Percentiles rank a stretch among this genome's conserved stretches.
Conservation (phyloP, 192 early-diverging fungal species). For the Rhizophagus clarus region DNA sequence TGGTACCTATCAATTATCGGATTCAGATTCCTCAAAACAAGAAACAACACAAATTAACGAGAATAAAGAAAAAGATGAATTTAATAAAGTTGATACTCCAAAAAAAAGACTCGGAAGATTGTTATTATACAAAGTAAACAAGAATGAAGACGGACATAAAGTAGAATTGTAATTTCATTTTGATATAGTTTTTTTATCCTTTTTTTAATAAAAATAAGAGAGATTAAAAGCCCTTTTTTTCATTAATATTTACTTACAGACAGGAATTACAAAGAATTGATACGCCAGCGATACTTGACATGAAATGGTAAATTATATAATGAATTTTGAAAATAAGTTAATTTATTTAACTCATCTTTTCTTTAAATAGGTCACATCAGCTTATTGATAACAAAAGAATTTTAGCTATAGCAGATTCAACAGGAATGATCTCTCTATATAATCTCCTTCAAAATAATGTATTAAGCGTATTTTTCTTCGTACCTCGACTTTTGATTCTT, state of each 20-base stretch:
- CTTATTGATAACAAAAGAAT: slow-evolving; percentile 47
- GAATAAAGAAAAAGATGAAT: slow-evolving; percentile 18
- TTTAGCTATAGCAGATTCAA: slow-evolving; percentile 63
- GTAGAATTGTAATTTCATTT: slow-evolving; percentile 28
- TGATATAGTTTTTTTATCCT: no score
- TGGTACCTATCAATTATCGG: slow-evolving; percentile 72
- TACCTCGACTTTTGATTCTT: neutral
- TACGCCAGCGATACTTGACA: slow-evolving; percentile 68
- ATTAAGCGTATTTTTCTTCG: neutral
- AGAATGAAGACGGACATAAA: slow-evolving; percentile 45
- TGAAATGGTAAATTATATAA: slow-evolving; percentile 59
- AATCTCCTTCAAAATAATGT: slow-evolving; percentile 36
- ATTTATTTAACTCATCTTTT: neutral
- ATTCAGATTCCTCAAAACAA: slow-evolving; percentile 40
- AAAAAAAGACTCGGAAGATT: slow-evolving; percentile 67
- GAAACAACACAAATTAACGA: slow-evolving; percentile 21
- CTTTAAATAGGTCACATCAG: slow-evolving; percentile 55
- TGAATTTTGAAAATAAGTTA: neutral
- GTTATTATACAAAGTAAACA: slow-evolving; percentile 56
- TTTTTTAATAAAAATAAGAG: neutral
- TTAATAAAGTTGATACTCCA: slow-evolving; percentile 38
- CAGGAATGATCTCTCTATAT: slow-evolving; percentile 60
- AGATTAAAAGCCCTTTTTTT: neutral
- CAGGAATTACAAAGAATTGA: slow-evolving; percentile 58
- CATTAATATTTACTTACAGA: slow-evolving; percentile 23